Evolutionary conservation across 495 filamentous ascomycete genomes (phyloP).

Genomic region (Tuber aestivum): DNA sequence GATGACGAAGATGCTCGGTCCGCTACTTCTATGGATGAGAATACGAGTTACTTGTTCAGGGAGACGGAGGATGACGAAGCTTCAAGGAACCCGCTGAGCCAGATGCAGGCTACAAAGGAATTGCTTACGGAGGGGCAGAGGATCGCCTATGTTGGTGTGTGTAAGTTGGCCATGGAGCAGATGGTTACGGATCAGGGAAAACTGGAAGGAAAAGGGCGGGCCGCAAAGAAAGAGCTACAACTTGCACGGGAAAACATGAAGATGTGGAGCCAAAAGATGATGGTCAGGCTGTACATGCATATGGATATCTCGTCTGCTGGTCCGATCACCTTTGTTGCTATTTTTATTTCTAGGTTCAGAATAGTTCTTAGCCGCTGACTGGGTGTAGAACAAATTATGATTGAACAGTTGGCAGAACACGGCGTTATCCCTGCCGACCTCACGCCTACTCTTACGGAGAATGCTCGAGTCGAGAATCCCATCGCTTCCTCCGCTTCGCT

Average conservation of each 20-base stretch:
- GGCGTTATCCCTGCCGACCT: conserved; percentile 80
- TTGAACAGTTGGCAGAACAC: conserved; percentile 90
- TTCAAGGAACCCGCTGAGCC: conserved; percentile 72
- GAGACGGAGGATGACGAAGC: conserved; percentile 67
- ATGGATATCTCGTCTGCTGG: conserved; percentile 82
- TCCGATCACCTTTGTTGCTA: conserved; percentile 22
- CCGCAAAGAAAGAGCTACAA: conserved; percentile 61
- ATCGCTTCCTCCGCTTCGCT: conserved; percentile 51
- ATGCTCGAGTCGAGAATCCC: conserved; percentile 88
- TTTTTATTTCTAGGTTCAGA: not conserved
- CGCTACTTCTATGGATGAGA: conserved; percentile 92
- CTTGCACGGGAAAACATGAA: conserved; percentile 68
- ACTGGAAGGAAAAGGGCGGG: conserved; percentile 51
- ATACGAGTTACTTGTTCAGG: conserved; percentile 92
- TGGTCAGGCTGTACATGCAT: conserved; percentile 84
- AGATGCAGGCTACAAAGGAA: conserved; percentile 94
- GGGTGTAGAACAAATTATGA: conserved; percentile 84
- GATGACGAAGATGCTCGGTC: conserved; percentile 92
- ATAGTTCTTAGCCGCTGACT: conserved; percentile 29
- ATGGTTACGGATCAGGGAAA: conserved; percentile 65
- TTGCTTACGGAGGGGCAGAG: conserved; percentile 90
- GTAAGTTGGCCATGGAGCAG: conserved; percentile 65
- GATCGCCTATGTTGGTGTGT: conserved; percentile 91
- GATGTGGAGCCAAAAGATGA: conserved; percentile 98
- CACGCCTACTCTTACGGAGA: conserved; percentile 80